These are phyloP conservation scores for Pythium phragmitis DNA, from an alignment of 352 stramenopile genomes.

Conservation along the genomic window DNA sequence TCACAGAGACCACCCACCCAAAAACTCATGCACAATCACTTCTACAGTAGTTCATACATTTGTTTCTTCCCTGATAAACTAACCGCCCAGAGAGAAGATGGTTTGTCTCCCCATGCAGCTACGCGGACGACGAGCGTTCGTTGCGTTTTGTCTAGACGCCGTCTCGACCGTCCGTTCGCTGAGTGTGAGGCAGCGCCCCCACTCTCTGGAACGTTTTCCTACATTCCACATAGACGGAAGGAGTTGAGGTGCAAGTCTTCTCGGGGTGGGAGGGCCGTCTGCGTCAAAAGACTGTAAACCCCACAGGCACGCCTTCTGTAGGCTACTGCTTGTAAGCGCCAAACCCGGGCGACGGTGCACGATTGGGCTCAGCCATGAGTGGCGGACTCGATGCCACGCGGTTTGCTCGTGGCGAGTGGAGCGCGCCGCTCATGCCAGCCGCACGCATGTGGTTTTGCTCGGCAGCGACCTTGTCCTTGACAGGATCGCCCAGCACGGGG, in stretches of 20 bases:
- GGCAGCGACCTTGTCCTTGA: conserved; percentile 4
- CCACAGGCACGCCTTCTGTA: conserved; percentile 14
- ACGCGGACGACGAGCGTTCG: too few species aligned
- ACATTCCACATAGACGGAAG: too few species aligned
- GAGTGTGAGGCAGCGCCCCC: too few species aligned
- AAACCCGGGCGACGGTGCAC: conserved; percentile 12
- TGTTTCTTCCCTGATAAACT: too few species aligned
- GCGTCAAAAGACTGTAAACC: conserved; percentile 6
- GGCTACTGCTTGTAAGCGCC: conserved; percentile 15
- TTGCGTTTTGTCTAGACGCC: too few species aligned
- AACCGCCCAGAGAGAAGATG: too few species aligned
- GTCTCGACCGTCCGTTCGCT: too few species aligned
- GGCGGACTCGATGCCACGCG: conserved; percentile 9
- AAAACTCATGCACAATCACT: too few species aligned
- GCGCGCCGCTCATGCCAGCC: conserved; percentile 1
- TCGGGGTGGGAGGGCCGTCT: neutral
- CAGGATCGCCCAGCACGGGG: conserved; percentile 10
- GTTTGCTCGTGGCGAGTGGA: conserved; percentile 15
- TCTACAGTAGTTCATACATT: too few species aligned
- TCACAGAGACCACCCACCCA: too few species aligned
- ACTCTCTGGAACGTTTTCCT: too few species aligned
- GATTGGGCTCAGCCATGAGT: conserved; percentile 5
- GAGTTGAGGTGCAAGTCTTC: neutral
- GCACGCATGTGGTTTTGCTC: conserved; percentile 19
- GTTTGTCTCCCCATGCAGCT: too few species aligned